Evolutionary conservation across 192 early-diverging fungal genomes (phyloP).

Genomic region (Thamnidium elegans): DNA sequence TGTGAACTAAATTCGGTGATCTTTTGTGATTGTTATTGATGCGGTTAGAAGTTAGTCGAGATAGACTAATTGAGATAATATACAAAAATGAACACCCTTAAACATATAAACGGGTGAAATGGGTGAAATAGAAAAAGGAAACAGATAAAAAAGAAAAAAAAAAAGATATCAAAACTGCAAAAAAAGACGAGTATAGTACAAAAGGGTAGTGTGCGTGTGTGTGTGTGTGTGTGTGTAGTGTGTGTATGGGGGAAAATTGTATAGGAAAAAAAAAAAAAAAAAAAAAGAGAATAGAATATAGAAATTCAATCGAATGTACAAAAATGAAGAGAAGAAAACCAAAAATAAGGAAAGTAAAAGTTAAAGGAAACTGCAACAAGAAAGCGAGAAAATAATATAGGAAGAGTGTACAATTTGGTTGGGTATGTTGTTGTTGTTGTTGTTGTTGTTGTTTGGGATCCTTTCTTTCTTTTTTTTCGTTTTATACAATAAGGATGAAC

Average conservation of each 20-base stretch:
- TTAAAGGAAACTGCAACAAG: not conserved
- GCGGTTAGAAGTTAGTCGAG: too few species aligned
- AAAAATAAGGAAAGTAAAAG: constrained; percentile 7
- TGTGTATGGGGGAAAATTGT: too few species aligned
- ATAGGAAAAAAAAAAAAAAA: too few species aligned
- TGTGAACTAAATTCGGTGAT: too few species aligned
- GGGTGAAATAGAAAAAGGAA: not conserved
- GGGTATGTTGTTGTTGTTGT: too few species aligned
- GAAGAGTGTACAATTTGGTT: not conserved
- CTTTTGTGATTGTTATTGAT: too few species aligned
- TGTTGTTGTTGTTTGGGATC: too few species aligned
- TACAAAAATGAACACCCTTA: constrained; percentile 1
- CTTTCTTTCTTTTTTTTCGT: too few species aligned
- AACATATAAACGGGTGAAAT: constrained; percentile 12
- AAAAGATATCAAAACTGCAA: constrained; percentile 5
- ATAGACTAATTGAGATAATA: too few species aligned
- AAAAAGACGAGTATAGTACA: constrained; percentile 1
- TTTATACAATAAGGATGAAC: too few species aligned
- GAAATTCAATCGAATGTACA: too few species aligned
- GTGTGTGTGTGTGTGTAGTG: not conserved
- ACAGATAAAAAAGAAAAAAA: constrained; percentile 3
- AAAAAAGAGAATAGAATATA: too few species aligned
- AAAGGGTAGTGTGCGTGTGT: not conserved
- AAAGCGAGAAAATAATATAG: constrained; percentile 4
- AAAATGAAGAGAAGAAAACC: not conserved